Base-by-base conservation (phyloP, 306 rosid genomes). In the Cercis canadensis region DNA sequence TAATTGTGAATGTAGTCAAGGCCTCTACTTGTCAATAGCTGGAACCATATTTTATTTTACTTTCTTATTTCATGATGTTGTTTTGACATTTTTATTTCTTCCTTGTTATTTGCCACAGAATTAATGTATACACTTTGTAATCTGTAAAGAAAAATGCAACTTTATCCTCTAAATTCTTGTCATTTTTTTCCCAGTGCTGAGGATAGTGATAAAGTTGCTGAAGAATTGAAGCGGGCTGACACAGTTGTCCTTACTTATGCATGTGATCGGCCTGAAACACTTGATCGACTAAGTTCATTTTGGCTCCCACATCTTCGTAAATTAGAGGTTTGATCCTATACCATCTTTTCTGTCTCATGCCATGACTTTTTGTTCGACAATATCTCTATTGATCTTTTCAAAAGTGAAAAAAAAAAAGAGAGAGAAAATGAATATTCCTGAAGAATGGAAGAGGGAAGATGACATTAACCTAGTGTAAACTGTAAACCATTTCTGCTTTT, bases 231-330 rank as follows among this genome's bases (percentile, higher is more conserved):
- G 87, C 83, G 88, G 29, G 96, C 99, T 78, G 99, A 95, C 78
- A 89, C 97, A 5, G 87, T 95, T 19, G 97, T 95, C 72, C 91
- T 95, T 37, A 91, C 99, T 21, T 95, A 95, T 81, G 99, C 99
- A 3, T 95, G 99, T 47, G 96, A 91, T 73, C 84, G 83, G 19
- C 97, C 95, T 2, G 86, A 89, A 66, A 87, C 99, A 9, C 96
- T 91, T 58, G 99, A 87, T 43, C 87, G 86, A 34, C 76, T 95
- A 71, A 89, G 97, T 79, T 71, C 80, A 72, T 89, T 83, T 75
- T 95, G 99, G 99, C 96, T 95, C 50, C 99, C 99, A 10, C 87
- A 85, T 72, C 99, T 95, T 63, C 97, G 97, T 57, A 87, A 86
- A 70, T 83, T 95, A 72, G 96, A 95, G 99, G 99, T 95, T 73